Conservation (phyloP, 352 stramenopile genomes). For the Peronospora farinosa region DNA sequence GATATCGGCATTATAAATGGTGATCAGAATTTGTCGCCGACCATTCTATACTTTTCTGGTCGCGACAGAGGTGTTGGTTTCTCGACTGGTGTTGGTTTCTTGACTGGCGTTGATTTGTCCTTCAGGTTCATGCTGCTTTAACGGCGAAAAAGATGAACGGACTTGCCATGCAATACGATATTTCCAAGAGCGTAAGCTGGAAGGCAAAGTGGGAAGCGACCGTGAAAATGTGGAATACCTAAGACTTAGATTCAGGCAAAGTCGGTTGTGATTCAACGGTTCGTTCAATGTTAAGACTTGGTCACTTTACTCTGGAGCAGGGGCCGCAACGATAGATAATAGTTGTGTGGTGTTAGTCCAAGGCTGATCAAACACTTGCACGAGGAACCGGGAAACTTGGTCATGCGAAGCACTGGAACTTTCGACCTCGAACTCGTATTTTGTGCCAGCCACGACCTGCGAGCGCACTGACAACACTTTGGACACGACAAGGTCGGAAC, state of each 20-base stretch:
- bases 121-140: slow-evolving; percentile 10
- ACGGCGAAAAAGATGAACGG: slow-evolving; percentile 14
- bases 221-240: slow-evolving; percentile 18
- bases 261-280: slow-evolving; percentile 18
- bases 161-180: slow-evolving; percentile 35
- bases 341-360: slow-evolving; percentile 31
- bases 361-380: slow-evolving; percentile 28
- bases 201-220: slow-evolving; percentile 6
- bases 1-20: slow-evolving; percentile 46
- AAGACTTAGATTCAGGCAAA: slow-evolving; percentile 3
- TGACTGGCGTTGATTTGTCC: too few relatives aligned
- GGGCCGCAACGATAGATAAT: slow-evolving; percentile 14
- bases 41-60: slow-evolving; percentile 76
- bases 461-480: slow-evolving; percentile 25
- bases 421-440: slow-evolving; percentile 38
- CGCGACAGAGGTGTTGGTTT: slow-evolving; percentile 31
- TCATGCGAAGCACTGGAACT: slow-evolving; percentile 24
- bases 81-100: too few relatives aligned
- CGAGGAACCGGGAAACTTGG: slow-evolving; percentile 18
- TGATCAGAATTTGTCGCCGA: slow-evolving; percentile 68
- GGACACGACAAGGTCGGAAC: slow-evolving; percentile 20
- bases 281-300: neutral
- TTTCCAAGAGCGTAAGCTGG: slow-evolving; percentile 31
- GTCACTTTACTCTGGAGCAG: slow-evolving; percentile 9
- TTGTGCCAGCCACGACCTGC: slow-evolving; percentile 37